A percentile compares a stretch with the other conserved stretches of the same genome.
Evolutionary conservation across 2,329 filamentous ascomycete genomes (phyloP).

Genomic region (Penicillium sp.): DNA sequence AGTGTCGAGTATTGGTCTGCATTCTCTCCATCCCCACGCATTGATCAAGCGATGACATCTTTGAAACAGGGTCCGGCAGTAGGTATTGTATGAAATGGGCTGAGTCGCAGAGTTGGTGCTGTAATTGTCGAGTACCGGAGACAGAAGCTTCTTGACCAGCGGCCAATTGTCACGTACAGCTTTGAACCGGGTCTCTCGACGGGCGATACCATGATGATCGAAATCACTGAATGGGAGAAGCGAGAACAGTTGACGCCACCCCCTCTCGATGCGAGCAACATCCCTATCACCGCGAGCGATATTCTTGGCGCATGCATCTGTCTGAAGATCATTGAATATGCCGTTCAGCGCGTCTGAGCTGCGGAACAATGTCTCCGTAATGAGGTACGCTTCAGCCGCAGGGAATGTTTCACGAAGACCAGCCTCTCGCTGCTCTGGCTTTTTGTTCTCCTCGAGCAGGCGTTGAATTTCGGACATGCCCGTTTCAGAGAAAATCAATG

Average conservation of each 20-base stretch:
- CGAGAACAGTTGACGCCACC: slow-evolving; percentile 52
- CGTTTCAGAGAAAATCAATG: slow-evolving; percentile 33
- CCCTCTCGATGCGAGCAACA: slow-evolving; percentile 37
- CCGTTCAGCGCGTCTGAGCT: slow-evolving; percentile 30
- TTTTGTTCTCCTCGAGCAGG: slow-evolving; percentile 51
- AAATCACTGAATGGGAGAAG: slow-evolving; percentile 58
- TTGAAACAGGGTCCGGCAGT: slow-evolving; percentile 54
- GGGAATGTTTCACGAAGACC: slow-evolving; percentile 52
- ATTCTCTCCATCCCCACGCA: slow-evolving; percentile 60
- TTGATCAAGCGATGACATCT: slow-evolving; percentile 58
- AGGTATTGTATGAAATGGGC: slow-evolving; percentile 55
- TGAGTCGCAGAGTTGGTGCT: slow-evolving; percentile 42
- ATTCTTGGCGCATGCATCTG: slow-evolving; percentile 30
- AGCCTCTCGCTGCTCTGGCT: slow-evolving; percentile 44
- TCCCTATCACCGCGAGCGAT: slow-evolving; percentile 31
- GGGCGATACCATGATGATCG: slow-evolving; percentile 52
- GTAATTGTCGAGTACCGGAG: slow-evolving; percentile 52
- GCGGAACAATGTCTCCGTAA: slow-evolving; percentile 49
- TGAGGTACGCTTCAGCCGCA: slow-evolving; percentile 50
- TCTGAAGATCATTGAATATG: slow-evolving; percentile 49
- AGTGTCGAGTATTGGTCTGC: slow-evolving; percentile 55
- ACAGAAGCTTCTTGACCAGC: slow-evolving; percentile 49
- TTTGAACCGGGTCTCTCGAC: slow-evolving; percentile 44
- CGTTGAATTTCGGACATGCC: slow-evolving; percentile 41
- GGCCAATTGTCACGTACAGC: slow-evolving; percentile 53